phyloP scores from a whole-genome alignment of 345 rosid species.

The Crucihimalaya himalaica region DNA sequence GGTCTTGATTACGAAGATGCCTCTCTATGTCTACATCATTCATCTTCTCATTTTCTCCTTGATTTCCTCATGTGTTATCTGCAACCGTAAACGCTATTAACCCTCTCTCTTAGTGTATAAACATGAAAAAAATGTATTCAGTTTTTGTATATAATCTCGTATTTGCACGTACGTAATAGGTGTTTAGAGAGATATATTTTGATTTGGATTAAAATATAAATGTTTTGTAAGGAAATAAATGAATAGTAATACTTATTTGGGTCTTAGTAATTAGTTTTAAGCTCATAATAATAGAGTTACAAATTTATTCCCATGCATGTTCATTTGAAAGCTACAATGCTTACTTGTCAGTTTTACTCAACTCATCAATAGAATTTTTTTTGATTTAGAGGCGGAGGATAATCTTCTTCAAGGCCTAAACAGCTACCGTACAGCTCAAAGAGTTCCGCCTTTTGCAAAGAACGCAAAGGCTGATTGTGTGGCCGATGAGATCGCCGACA shows the following conservation, averaged over 20 bases:
- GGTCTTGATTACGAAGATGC: conserved; percentile 18
- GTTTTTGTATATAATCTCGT: not conserved
- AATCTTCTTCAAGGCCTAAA: conserved; percentile 73
- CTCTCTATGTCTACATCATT: conserved; percentile 20
- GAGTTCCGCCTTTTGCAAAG: conserved; percentile 49
- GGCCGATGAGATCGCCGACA: conserved; percentile 59
- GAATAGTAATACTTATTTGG: not conserved
- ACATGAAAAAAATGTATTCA: too few species aligned
- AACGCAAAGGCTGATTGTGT: conserved; percentile 64
- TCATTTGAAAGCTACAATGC: not conserved
- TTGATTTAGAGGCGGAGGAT: conserved; percentile 58
- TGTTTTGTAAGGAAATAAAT: not conserved
- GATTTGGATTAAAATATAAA: not conserved
- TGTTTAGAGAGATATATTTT: not conserved
- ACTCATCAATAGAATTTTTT: not conserved
- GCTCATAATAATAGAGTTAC: not conserved
- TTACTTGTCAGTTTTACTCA: not conserved
- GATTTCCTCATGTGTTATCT: conserved; percentile 21
- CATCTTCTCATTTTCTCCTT: conserved; percentile 29
- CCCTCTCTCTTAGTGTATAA: not conserved
- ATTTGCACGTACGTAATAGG: not conserved
- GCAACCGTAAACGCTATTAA: conserved; percentile 17
- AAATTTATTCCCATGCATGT: not conserved
- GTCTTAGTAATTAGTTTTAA: not conserved
- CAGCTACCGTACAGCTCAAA: conserved; percentile 54